Percentiles rank a stretch among this genome's conserved stretches.
Evolutionary conservation across 1,284 basidiomycete species (phyloP).

Genomic region (Xerocomus subilludens): DNA sequence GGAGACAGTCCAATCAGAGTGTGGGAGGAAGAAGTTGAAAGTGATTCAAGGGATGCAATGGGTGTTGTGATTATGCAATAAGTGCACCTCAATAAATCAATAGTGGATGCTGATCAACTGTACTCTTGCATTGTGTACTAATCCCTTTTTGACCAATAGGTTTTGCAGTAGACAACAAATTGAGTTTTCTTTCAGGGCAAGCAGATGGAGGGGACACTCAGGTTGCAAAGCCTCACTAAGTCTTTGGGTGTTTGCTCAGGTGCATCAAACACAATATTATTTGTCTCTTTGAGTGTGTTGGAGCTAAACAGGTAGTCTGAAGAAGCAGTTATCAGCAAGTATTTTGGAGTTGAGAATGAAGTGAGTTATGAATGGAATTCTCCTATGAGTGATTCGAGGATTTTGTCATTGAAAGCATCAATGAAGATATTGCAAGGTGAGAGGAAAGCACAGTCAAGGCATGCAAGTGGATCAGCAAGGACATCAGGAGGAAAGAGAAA

Average conservation of each 20-base stretch:
- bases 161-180: neutral
- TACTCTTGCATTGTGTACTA: neutral
- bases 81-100: neutral
- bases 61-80: neutral
- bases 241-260: neutral
- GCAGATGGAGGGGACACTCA: neutral
- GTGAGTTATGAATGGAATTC: too few relatives aligned
- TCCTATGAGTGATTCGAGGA: neutral
- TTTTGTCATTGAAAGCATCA: neutral
- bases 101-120: neutral
- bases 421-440: neutral
- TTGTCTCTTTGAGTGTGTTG: neutral
- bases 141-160: neutral
- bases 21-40: neutral
- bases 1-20: neutral
- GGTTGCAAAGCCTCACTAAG: neutral
- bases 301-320: neutral
- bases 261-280: neutral
- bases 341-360: too few relatives aligned
- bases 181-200: neutral
- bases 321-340: too few relatives aligned
- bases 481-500: neutral
- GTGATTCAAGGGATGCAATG: neutral
- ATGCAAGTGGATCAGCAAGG: neutral
- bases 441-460: neutral